phyloP scores from a whole-genome alignment of 2,329 filamentous ascomycete species.

The Camptophora hylomeconis region DNA sequence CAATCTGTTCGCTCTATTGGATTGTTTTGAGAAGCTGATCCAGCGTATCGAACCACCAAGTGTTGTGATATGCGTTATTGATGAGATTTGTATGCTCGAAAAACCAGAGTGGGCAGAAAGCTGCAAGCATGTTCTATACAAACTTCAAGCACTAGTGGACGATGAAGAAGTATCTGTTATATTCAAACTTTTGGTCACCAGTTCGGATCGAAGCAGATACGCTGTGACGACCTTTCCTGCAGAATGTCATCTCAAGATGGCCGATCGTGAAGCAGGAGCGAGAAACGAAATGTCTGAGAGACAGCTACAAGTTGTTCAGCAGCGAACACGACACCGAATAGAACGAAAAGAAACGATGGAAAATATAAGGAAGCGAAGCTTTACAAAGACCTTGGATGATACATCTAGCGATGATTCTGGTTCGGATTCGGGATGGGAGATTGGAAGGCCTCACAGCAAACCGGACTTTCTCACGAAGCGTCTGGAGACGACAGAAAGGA shows the following conservation, averaged over 20 bases:
- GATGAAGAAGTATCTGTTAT: conserved; percentile 4
- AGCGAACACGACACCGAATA: no score
- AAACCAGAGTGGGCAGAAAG: conserved; percentile 1
- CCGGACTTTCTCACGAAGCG: no score
- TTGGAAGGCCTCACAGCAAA: no score
- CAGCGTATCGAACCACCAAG: conserved; percentile 1
- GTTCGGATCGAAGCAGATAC: conserved; percentile 4
- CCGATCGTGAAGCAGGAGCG: background rate
- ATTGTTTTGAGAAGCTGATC: conserved; percentile 3
- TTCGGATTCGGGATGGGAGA: no score
- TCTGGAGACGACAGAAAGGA: no score
- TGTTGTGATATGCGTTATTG: conserved; percentile 9
- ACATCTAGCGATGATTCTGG: no score
- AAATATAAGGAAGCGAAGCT: no score
- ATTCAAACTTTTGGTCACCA: conserved; percentile 8
- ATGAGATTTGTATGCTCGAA: conserved; percentile 8
- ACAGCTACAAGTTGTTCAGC: no score
- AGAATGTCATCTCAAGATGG: conserved; percentile 2
- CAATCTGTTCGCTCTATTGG: conserved; percentile 4
- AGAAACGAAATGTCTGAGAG: background rate
- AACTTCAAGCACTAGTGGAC: conserved; percentile 4
- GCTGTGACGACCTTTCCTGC: conserved; percentile 1
- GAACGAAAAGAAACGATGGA: no score
- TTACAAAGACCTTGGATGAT: no score
- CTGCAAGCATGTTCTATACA: conserved; percentile 1